Percentiles rank a stretch among this genome's conserved stretches.
These are phyloP conservation scores for Aspergillus sp. DNA, from an alignment of 2,329 filamentous ascomycete genomes.

Conservation along the genomic window DNA sequence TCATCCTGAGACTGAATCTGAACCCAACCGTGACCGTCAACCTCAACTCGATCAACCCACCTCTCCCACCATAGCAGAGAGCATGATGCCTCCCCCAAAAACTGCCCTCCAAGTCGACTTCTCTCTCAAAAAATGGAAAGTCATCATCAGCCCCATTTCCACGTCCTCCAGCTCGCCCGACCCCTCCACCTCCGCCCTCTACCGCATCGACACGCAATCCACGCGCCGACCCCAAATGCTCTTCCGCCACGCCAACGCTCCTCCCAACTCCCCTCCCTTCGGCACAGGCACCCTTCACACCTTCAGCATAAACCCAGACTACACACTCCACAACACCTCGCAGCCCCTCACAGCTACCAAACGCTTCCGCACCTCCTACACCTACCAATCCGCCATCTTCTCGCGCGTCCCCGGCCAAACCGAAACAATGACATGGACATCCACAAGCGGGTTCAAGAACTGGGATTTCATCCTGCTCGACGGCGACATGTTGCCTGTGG, in stretches of 20 bases:
- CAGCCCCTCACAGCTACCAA: constrained; percentile 26
- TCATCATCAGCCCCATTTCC: constrained; percentile 18
- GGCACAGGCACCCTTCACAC: constrained; percentile 23
- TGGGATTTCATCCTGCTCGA: constrained; percentile 35
- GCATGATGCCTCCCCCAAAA: too few species aligned
- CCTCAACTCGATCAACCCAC: not conserved
- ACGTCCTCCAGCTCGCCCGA: constrained; percentile 10
- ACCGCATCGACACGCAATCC: constrained; percentile 20
- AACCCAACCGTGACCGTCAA: not conserved
- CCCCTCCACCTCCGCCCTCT: constrained; percentile 7
- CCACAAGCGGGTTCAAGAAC: constrained; percentile 23
- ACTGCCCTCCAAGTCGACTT: constrained; percentile 23
- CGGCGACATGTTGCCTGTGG: constrained; percentile 28
- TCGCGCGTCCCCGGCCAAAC: constrained; percentile 16
- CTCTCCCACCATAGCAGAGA: not conserved
- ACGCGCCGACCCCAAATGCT: constrained; percentile 16
- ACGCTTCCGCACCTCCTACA: constrained; percentile 27
- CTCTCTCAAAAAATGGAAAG: constrained; percentile 27
- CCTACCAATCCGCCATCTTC: constrained; percentile 26
- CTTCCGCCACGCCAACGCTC: constrained; percentile 15
- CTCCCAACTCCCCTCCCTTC: constrained; percentile 11
- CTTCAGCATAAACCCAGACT: constrained; percentile 29
- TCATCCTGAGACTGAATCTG: too few species aligned
- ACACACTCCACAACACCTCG: constrained; percentile 23
- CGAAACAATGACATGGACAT: constrained; percentile 29